Base-by-base conservation (phyloP, 2,329 filamentous ascomycete species). In the Talaromyces sp. region DNA sequence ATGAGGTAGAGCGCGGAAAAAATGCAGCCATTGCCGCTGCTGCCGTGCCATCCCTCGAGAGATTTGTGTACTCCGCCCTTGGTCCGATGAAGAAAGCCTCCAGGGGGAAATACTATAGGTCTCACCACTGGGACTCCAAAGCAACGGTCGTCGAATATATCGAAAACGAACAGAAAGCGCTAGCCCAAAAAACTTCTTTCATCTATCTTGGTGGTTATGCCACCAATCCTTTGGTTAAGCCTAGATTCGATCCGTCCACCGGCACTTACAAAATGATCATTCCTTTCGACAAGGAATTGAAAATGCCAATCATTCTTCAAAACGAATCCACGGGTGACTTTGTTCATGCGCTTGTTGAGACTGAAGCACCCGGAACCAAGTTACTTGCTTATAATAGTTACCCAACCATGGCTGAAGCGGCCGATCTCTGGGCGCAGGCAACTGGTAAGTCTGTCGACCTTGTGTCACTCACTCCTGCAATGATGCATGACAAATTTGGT, bases 1-100 rank as follows among this genome's bases (percentile, higher is more conserved):
- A 33, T 33, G 48, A 52, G 28, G 48, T 33, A 12, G 8, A 33
- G 2, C 80, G 85, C 60, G 83, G 84, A 0, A 80, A 77, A 64
- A 86, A 86, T 63, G 82, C 86, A 33, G 81, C 78, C 2, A 80
- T 84, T 64, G 84, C 83, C 0, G 84, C 83, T 0, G 78, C 80
- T 0, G 66, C 71, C 0, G 9, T 48, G 12, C 44, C 44, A 8
- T 48, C 44, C 0, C 23, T 48, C 4, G 44, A 48, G 14, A 28
- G 25, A 48, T 48, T 48, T 16, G 44, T 48, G 12, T 48, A 48
- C 23, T 48, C 44, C 5, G 44, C 44, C 21, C 44, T 48, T 28
- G 72, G 76, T 68, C 31, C 44, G 6, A 48, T 48, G 44, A 48
- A 48, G 14, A 79, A 77, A 57, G 80, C 77, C 59, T 84, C 80